phyloP scores from a whole-genome alignment of 768 basidiomycete genomes.

The Daedaleopsis sinensis region DNA sequence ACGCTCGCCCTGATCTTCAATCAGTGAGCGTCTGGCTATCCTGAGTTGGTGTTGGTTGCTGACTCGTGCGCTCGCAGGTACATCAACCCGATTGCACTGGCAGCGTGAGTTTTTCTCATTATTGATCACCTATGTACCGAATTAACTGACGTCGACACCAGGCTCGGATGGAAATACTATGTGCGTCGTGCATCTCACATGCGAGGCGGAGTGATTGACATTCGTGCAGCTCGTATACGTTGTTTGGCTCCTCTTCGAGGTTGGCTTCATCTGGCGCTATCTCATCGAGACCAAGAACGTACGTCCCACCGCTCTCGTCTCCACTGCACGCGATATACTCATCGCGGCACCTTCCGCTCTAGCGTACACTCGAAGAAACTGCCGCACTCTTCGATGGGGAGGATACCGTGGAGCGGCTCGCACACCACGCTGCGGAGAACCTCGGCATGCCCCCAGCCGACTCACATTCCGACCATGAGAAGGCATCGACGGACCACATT shows the following conservation, averaged over 20 bases:
- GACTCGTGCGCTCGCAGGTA: slow-evolving; percentile 13
- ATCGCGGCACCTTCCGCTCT: slow-evolving; percentile 13
- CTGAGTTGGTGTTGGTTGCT: background rate
- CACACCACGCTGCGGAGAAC: background rate
- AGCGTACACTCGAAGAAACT: slow-evolving; percentile 39
- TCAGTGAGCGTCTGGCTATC: slow-evolving; percentile 25
- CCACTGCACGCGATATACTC: background rate
- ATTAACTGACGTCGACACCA: slow-evolving; percentile 4
- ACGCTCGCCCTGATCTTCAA: slow-evolving; percentile 52
- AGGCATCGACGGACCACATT: slow-evolving; percentile 19
- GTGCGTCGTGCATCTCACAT: slow-evolving; percentile 18
- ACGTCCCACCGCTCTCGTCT: slow-evolving; percentile 1
- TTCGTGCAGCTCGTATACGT: slow-evolving; percentile 38
- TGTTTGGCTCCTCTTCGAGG: slow-evolving; percentile 44
- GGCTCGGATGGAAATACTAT: slow-evolving; percentile 51
- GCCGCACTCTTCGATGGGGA: slow-evolving; percentile 39
- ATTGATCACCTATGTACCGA: background rate
- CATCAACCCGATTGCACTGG: slow-evolving; percentile 47
- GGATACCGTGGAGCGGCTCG: slow-evolving; percentile 22
- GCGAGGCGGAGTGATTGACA: background rate
- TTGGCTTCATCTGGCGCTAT: slow-evolving; percentile 40
- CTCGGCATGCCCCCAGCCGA: slow-evolving; percentile 11
- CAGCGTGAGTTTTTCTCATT: slow-evolving; percentile 17
- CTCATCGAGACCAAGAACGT: slow-evolving; percentile 44
- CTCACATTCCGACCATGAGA: slow-evolving; percentile 26